phyloP scores from a whole-genome alignment of 495 filamentous ascomycete genomes.

The Hypomontagnella monticulosa region DNA sequence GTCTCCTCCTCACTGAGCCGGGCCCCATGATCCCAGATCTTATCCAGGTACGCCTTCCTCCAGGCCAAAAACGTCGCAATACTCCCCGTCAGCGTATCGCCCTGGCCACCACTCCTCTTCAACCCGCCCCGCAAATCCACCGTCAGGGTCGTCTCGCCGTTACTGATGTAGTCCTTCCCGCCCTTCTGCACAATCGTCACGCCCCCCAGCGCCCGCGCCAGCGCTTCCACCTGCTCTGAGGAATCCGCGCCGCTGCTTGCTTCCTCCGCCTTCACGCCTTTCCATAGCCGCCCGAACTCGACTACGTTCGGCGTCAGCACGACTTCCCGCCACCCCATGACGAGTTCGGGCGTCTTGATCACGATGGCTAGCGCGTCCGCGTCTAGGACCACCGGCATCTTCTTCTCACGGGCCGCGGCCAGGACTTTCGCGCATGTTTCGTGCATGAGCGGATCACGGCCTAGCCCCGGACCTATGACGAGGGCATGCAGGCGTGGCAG shows the following conservation, averaged over 20 bases:
- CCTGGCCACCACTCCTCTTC: conserved; percentile 94
- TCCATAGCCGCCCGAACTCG: conserved; percentile 85
- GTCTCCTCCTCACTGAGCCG: conserved; percentile 69
- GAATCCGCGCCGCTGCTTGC: conserved; percentile 54
- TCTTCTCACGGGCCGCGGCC: conserved; percentile 74
- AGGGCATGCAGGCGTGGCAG: conserved; percentile 88
- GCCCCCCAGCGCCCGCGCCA: conserved; percentile 82
- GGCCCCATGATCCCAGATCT: conserved; percentile 79
- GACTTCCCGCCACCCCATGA: conserved; percentile 82
- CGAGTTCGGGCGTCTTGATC: conserved; percentile 75
- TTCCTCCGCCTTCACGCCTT: conserved; percentile 66
- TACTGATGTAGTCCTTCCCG: conserved; percentile 81
- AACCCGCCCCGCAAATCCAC: conserved; percentile 80
- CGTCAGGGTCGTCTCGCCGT: conserved; percentile 77
- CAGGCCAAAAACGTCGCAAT: conserved; percentile 90
- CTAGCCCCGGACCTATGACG: conserved; percentile 92
- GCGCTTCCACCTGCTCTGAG: conserved; percentile 71
- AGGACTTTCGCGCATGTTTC: conserved; percentile 84
- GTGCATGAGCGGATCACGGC: conserved; percentile 89
- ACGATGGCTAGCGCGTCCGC: conserved; percentile 88
- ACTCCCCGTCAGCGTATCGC: conserved; percentile 92
- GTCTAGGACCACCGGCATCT: conserved; percentile 87
- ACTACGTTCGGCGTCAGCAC: conserved; percentile 95
- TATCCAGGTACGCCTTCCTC: conserved; percentile 83
- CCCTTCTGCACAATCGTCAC: conserved; percentile 95